Conservation (phyloP, 805 yeast species). For the Sugiyamaella floridensis region DNA sequence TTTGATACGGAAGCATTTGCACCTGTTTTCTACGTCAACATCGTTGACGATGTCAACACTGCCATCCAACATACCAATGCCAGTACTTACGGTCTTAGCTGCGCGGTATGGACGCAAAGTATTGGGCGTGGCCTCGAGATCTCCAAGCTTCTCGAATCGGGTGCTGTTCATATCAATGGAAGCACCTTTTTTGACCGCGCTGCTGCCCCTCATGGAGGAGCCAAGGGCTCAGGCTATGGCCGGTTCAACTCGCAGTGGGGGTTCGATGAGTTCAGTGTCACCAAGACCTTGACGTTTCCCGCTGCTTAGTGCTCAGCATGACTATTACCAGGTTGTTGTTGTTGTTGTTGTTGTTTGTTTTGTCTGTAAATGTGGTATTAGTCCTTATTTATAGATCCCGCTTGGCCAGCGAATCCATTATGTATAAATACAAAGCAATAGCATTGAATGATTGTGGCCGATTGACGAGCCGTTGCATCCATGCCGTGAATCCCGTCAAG, state of each 20-base stretch:
- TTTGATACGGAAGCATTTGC: constrained; percentile 76
- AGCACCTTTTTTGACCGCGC: constrained; percentile 20
- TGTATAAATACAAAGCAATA: constrained; percentile 58
- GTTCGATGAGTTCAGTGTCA: constrained; percentile 51
- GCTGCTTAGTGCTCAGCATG: too few relatives aligned
- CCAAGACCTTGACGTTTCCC: constrained; percentile 42
- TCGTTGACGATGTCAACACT: constrained; percentile 61
- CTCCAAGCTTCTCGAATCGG: constrained; percentile 62
- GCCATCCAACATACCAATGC: constrained; percentile 60
- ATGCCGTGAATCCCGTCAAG: constrained; percentile 39
- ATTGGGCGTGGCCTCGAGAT: constrained; percentile 58
- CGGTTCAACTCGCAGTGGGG: constrained; percentile 67
- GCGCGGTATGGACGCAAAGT: constrained; percentile 66
- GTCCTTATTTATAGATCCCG: constrained; percentile 41
- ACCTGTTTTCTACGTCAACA: constrained; percentile 64
- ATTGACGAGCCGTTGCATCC: constrained; percentile 1
- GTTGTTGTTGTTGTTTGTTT: too few relatives aligned
- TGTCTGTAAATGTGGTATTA: too few relatives aligned
- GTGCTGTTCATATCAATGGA: constrained; percentile 73
- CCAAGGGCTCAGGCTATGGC: constrained; percentile 63
- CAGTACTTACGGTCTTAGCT: constrained; percentile 69
- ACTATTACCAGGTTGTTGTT: too few relatives aligned
- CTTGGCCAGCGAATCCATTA: constrained; percentile 55
- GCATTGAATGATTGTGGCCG: constrained; percentile 47
- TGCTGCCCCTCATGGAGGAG: constrained; percentile 43